Conservation (phyloP, 495 filamentous ascomycete genomes). For the Penicillium steckii region DNA sequence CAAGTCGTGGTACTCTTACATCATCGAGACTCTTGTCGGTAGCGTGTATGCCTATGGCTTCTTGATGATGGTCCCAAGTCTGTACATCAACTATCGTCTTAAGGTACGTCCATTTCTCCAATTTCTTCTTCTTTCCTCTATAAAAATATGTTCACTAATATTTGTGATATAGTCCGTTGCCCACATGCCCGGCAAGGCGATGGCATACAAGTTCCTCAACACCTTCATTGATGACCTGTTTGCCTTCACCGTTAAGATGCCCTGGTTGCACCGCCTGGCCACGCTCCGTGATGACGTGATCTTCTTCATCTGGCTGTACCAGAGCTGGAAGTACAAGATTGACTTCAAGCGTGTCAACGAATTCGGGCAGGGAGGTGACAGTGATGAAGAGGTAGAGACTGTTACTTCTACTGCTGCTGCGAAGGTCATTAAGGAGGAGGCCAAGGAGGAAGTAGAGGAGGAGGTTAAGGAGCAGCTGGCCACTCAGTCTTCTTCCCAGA, state of each 20-base stretch:
- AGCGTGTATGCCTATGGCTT: constrained; percentile 98
- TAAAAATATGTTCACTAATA: constrained; percentile 13
- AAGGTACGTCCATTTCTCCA: constrained; percentile 49
- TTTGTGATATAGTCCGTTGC: constrained; percentile 66
- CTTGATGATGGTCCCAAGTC: constrained; percentile 96
- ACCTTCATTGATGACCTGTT: constrained; percentile 87
- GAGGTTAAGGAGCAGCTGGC: constrained; percentile 38
- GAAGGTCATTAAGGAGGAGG: constrained; percentile 45
- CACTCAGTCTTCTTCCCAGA: constrained; percentile 33
- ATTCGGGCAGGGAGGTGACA: constrained; percentile 93
- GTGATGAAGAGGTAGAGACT: constrained; percentile 64
- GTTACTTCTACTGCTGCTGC: constrained; percentile 34
- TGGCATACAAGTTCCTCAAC: constrained; percentile 94
- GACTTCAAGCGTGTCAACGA: constrained; percentile 94
- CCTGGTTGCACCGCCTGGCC: constrained; percentile 88
- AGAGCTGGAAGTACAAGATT: constrained; percentile 87
- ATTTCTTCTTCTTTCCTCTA: neutral
- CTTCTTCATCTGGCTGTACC: constrained; percentile 98
- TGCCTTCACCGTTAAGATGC: constrained; percentile 99
- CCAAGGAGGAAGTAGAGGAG: constrained; percentile 50
- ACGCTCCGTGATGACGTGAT: constrained; percentile 95
- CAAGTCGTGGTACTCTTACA: constrained; percentile 96
- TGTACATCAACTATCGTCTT: constrained; percentile 98
- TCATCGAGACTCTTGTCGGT: constrained; percentile 88
- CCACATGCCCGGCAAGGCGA: constrained; percentile 93